Base-by-base conservation (phyloP, 176 grass and related monocot genomes). In the Cocos nucifera region DNA sequence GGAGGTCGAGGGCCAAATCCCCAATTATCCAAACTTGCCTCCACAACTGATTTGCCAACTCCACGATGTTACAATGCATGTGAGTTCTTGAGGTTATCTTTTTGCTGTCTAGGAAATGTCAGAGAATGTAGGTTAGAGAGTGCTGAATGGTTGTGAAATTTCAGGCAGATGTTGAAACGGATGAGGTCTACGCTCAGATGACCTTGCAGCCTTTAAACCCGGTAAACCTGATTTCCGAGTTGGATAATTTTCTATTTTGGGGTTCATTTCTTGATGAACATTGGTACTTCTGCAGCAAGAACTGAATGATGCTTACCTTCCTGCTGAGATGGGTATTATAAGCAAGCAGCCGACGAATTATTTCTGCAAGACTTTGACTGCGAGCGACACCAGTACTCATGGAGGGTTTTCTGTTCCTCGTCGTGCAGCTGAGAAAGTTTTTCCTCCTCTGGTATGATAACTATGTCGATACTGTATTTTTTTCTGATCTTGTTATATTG, bases 341-440 rank as follows among this genome's bases (percentile, higher is more conserved):
- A 91, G 92, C 87, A 97, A 97, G 76, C 92, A 97, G 74, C 92
- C 92, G 0, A 91, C 87, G 10, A 97, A 97, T 72, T 97, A 97
- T 66, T 97, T 97, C 68, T 97, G 92, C 78, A 97, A 97, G 78
- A 97, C 87, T 63, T 66, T 97, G 63, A 97, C 92, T 18, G 87
- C 92, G 21, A 97, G 92, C 29, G 87, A 97, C 75, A 97, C 92
- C 56, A 97, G 87, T 73, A 91, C 92, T 24, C 92, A 97, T 58
- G 92, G 92, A 77, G 92, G 92, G 12, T 97, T 97, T 72, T 97
- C 87, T 6, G 87, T 97, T 53, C 92, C 92, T 44, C 92, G 92
- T 17, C 81, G 87, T 65, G 87, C 92, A 8, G 92, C 92, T 15
- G 87, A 97, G 78, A 85, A 88, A 56, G 92, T 97, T 61, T 91